A percentile compares a stretch with the other conserved stretches of the same genome.
phyloP scores from a whole-genome alignment of 306 rosid species.

The Dalbergia oliveri region DNA sequence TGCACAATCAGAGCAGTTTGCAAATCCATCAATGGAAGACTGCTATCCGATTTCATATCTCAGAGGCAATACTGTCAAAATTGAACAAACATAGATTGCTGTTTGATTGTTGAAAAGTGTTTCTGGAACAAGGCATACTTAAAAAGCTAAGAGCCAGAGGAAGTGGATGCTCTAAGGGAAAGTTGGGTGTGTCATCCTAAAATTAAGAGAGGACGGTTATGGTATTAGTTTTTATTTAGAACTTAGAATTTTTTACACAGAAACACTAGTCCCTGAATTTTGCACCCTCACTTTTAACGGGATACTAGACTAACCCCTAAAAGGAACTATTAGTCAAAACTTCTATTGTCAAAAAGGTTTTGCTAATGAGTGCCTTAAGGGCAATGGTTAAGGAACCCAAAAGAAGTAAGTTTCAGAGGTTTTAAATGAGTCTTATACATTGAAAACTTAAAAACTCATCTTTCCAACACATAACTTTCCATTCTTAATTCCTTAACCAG shows the following conservation, averaged over 20 bases:
- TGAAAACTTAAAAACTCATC: no score
- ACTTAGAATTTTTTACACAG: background rate
- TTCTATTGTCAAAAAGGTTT: no score
- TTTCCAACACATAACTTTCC: no score
- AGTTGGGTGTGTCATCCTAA: slow-evolving; percentile 1
- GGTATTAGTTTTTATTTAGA: slow-evolving; percentile 3
- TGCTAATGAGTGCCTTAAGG: no score
- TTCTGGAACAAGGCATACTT: slow-evolving; percentile 19
- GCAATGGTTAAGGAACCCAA: no score
- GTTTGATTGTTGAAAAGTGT: slow-evolving; percentile 10
- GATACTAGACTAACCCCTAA: slow-evolving; percentile 24
- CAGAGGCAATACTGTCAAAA: slow-evolving; percentile 4
- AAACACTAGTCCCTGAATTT: slow-evolving; percentile 17
- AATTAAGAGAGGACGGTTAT: background rate
- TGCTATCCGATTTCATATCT: background rate
- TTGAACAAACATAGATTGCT: slow-evolving; percentile 9
- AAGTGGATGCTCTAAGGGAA: slow-evolving; percentile 21
- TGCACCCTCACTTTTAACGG: background rate
- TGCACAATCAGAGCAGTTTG: slow-evolving; percentile 17
- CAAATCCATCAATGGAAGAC: slow-evolving; percentile 7
- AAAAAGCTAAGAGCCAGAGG: slow-evolving; percentile 10
- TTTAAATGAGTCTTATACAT: no score
- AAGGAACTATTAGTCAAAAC: slow-evolving; percentile 7
- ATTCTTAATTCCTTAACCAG: no score
- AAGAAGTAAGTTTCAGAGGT: no score